A percentile compares a stretch with the other conserved stretches of the same genome.
Evolutionary conservation across 2,329 filamentous ascomycete species (phyloP).

Genomic region (Ilyonectria robusta): DNA sequence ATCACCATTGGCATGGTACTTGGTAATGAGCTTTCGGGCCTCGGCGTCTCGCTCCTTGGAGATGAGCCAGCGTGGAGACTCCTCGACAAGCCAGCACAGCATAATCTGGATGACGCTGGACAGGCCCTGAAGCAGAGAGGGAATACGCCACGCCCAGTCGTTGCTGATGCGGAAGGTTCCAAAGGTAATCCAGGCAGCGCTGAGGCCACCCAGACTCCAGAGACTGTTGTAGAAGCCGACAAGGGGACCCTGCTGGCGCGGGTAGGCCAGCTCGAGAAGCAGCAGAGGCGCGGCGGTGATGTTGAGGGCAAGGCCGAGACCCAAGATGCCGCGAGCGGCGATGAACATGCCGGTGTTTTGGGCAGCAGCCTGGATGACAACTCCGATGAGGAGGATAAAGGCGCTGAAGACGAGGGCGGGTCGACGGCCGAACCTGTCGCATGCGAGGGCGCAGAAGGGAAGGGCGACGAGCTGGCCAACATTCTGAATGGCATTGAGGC

Average conservation of each 20-base stretch:
- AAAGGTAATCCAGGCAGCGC: conserved; percentile 32
- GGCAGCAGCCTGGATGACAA: conserved; percentile 27
- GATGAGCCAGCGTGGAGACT: conserved; percentile 60
- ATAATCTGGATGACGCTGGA: conserved; percentile 28
- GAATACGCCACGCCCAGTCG: conserved; percentile 37
- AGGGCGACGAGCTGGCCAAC: conserved; percentile 37
- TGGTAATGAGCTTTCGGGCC: conserved; percentile 61
- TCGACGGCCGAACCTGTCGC: conserved; percentile 34
- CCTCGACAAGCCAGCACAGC: conserved; percentile 41
- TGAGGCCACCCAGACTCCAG: conserved; percentile 36
- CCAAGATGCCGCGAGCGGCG: conserved; percentile 33
- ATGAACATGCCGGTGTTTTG: conserved; percentile 26
- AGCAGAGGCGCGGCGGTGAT: conserved; percentile 35
- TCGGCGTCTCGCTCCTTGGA: conserved; percentile 55
- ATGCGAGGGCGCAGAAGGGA: conserved; percentile 32
- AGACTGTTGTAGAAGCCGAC: conserved; percentile 38
- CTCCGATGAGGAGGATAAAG: conserved; percentile 27
- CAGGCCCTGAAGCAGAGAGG: conserved; percentile 27
- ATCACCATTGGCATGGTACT: conserved; percentile 66
- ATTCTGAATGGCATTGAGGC: conserved; percentile 39
- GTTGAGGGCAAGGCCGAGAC: conserved; percentile 34
- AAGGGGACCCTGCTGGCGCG: conserved; percentile 34
- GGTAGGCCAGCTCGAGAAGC: conserved; percentile 34
- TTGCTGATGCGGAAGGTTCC: conserved; percentile 32
- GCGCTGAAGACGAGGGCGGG: conserved; percentile 34